These are phyloP conservation scores for Cryptococcus maquisensis DNA, from an alignment of 1,284 basidiomycete species.

Conservation along the genomic window DNA sequence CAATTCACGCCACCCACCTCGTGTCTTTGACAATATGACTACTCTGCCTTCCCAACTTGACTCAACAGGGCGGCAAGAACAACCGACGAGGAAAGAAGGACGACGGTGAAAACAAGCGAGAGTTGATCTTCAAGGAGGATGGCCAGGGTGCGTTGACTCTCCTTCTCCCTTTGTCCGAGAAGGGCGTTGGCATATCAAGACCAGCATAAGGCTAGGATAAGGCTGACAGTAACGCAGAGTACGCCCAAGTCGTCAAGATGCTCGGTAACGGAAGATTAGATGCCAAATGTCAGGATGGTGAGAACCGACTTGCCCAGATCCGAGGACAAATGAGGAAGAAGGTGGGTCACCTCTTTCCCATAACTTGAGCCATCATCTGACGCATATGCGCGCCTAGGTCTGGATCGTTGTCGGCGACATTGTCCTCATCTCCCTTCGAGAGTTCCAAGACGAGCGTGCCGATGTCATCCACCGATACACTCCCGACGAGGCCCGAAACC, in stretches of 20 bases:
- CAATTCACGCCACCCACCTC: neutral
- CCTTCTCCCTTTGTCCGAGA: neutral
- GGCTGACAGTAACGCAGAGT: conserved; percentile 57
- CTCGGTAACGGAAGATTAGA: conserved; percentile 96
- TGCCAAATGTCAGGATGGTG: conserved; percentile 97
- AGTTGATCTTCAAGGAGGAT: conserved; percentile 97
- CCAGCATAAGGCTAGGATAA: neutral
- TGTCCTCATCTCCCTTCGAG: conserved; percentile 89
- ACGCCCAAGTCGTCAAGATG: conserved; percentile 98
- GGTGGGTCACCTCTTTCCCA: conserved; percentile 54
- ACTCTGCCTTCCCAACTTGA: neutral
- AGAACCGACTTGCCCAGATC: conserved; percentile 96
- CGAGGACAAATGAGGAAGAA: conserved; percentile 99
- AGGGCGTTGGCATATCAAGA: neutral
- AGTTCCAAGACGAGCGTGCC: conserved; percentile 99
- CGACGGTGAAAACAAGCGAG: conserved; percentile 96
- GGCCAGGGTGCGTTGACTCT: conserved; percentile 64
- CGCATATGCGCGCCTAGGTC: conserved; percentile 59
- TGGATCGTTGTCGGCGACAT: conserved; percentile 99
- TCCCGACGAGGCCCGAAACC: conserved; percentile 70
- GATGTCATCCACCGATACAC: conserved; percentile 99
- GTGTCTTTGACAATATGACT: too few relatives aligned
- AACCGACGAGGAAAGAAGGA: conserved; percentile 99
- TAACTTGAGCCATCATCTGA: neutral
- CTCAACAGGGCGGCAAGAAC: conserved; percentile 89